Conservation (phyloP, 306 rosid species). For the Citrullus colocynthis region DNA sequence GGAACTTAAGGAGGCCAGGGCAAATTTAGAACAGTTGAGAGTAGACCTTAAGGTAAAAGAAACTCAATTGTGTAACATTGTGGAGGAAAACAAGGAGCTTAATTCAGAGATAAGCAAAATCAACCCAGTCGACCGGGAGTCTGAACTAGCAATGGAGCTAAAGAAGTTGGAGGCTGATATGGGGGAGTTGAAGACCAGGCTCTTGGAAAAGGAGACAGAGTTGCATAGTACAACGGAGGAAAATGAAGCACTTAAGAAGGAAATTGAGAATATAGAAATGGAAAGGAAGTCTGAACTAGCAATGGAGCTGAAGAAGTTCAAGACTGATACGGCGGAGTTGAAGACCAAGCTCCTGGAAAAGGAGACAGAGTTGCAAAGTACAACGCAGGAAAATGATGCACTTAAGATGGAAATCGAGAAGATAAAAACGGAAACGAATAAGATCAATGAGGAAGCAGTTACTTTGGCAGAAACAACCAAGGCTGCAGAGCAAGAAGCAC, state of each 20-base stretch:
- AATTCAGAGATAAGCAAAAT: constrained; percentile 16
- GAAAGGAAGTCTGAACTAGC: constrained; percentile 34
- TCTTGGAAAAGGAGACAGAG: constrained; percentile 48
- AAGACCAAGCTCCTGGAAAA: constrained; percentile 44
- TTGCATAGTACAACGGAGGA: constrained; percentile 44
- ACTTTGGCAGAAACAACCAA: constrained; percentile 37
- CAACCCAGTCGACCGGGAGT: constrained; percentile 20
- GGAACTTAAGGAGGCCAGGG: constrained; percentile 39
- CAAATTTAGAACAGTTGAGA: constrained; percentile 43
- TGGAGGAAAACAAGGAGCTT: constrained; percentile 30
- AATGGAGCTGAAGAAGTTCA: constrained; percentile 29
- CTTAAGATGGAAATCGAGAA: constrained; percentile 36
- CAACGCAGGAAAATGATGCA: constrained; percentile 39
- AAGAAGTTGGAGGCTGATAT: constrained; percentile 35
- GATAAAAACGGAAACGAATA: constrained; percentile 31
- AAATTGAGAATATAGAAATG: constrained; percentile 25
- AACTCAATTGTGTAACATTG: constrained; percentile 29
- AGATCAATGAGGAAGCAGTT: constrained; percentile 23
- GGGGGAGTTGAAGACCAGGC: constrained; percentile 38
- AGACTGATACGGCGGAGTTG: constrained; percentile 38
- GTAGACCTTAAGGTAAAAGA: constrained; percentile 43
- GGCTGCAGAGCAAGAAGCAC: constrained; percentile 56
- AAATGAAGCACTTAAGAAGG: constrained; percentile 40
- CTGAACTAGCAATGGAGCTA: constrained; percentile 29
- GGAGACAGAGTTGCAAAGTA: constrained; percentile 48